Evolutionary conservation across 176 grass and related monocot species (phyloP), one percentile per base, ranked within the genome.

Genomic region (Lolium perenne): DNA sequence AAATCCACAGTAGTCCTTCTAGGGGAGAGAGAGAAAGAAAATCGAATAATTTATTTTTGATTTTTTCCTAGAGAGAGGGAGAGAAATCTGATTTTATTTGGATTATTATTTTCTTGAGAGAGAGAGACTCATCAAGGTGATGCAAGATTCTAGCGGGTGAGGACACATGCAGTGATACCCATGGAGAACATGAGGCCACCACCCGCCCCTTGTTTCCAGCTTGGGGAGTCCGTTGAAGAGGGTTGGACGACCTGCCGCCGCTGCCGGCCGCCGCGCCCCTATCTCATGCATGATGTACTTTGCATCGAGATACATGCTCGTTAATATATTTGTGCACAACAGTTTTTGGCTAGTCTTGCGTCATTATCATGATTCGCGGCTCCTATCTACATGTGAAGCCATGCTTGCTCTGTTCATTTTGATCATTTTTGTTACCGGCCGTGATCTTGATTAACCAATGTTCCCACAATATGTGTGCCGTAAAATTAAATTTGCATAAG

Each of bases 131-230:
- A 48, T 51, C 0, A 62, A 25, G 10, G 60, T 63, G 4, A 13
- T 15, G 23, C 22, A 21, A 57, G 77, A 74, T 76, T 87, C 78
- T 12, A 61, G 49, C 13, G 5, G 8, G 21, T 4, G 53, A 48
- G 41, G 4, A 49, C 83, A 86, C 77, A 90, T 90, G 88, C 51
- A 9, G 10, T 0, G 88, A 83, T 86, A 11, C 79, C 78, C 74
- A 74, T 11, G 51, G 56, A 87, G 79, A 75, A 82, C 78, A 82
- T 87, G 85, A 43, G 35, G 66, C 62, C 66, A 9, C 22, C 79
- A n/a, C 15, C 70, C 45, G 50, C 80, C 63, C 80, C 17, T 38
- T 23, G 86, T 68, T 35, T 35, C 62, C 60, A 63, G 60, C 60
- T 63, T 8, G 57, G 8, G 57, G 20, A 53, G 53, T 55, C 15